These are phyloP conservation scores for Myxozyma kluyveri DNA, from an alignment of 805 yeast species.

Conservation along the genomic window DNA sequence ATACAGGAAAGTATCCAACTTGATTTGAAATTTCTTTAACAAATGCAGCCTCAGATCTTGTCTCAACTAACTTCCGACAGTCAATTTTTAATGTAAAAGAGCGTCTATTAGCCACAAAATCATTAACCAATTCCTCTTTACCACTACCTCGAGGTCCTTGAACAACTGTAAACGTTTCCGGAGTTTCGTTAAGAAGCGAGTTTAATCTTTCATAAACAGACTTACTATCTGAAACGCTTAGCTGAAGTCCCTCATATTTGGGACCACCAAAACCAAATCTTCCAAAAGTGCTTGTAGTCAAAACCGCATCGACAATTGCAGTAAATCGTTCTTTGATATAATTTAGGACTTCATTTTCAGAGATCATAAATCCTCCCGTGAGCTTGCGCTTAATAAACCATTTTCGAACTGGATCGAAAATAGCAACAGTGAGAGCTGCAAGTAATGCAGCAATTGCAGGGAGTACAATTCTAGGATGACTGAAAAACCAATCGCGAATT, in stretches of 20 bases:
- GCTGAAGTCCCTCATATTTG: slow-evolving; percentile 5
- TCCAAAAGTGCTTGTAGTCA: slow-evolving; percentile 12
- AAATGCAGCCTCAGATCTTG: slow-evolving; percentile 70
- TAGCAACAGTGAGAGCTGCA: slow-evolving; percentile 76
- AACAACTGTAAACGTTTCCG: slow-evolving; percentile 84
- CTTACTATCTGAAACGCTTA: slow-evolving; percentile 64
- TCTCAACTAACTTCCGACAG: slow-evolving; percentile 70
- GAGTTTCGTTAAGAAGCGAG: slow-evolving; percentile 81
- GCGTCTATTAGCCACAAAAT: slow-evolving; percentile 60
- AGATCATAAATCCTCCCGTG: slow-evolving; percentile 40
- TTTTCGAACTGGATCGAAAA: slow-evolving; percentile 91
- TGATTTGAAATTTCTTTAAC: slow-evolving; percentile 67
- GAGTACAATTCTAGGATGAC: slow-evolving; percentile 78
- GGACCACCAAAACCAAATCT: background rate
- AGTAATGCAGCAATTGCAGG: slow-evolving; percentile 76
- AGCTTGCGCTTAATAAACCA: slow-evolving; percentile 73
- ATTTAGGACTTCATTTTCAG: slow-evolving; percentile 31
- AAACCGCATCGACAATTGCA: slow-evolving; percentile 3
- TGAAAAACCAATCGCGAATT: slow-evolving; percentile 56
- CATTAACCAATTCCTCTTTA: slow-evolving; percentile 71
- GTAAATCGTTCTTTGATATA: slow-evolving; percentile 34
- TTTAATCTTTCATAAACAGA: slow-evolving; percentile 66
- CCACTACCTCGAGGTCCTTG: slow-evolving; percentile 97
- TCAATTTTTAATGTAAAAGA: slow-evolving; percentile 53
- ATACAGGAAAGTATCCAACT: slow-evolving; percentile 88